Base-by-base conservation (phyloP, 2,329 filamentous ascomycete species). In the Chaetomium olivaceum region DNA sequence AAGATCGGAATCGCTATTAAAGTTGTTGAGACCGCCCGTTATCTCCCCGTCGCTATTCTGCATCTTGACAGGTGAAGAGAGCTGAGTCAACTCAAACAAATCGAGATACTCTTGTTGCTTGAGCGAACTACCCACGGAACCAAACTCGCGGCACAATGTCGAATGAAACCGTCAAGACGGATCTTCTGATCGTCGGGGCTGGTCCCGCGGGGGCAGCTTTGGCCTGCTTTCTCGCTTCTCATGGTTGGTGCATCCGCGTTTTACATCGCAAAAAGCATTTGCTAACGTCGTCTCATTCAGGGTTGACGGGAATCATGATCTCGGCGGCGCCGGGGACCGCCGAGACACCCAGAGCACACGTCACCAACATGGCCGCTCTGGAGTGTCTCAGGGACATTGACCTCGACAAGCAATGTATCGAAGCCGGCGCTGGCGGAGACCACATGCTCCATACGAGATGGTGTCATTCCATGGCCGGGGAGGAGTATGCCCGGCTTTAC, bases 311-410 rank as follows among this genome's bases (percentile, higher is more conserved):
- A 0, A 78, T 88, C 58, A 81, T 88, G 69, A 77, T 89, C 59
- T 80, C 80, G 6, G 72, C 78, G 1, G 79, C 81, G 0, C 74
- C 82, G 0, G 79, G 80, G 5, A 85, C 81, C 0, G 83, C 85
- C 1, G 77, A 83, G 65, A 87, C 85, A 1, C 86, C 86, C 1
- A 76, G 86, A 23, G 86, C 85, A 0, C 85, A 88, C 71, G 85
- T 87, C 63, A 87, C 83, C 59, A 89, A 87, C 72, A 83, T 83
- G 73, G 84, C 83, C 0, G 83, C 83, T 0, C 72, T 85, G n/a
- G 86, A 85, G 69, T 84, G 82, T 70, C 75, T 85, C 1, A 78
- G 83, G 8, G 83, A 85, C 67, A 80, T 85, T 64, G 82, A 79
- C 0, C 73, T 85, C 3, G 82, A 85, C 29, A 57, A 74, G 39